These are phyloP conservation scores for Vigna unguiculata DNA, from an alignment of 306 rosid genomes.

Conservation along the genomic window DNA sequence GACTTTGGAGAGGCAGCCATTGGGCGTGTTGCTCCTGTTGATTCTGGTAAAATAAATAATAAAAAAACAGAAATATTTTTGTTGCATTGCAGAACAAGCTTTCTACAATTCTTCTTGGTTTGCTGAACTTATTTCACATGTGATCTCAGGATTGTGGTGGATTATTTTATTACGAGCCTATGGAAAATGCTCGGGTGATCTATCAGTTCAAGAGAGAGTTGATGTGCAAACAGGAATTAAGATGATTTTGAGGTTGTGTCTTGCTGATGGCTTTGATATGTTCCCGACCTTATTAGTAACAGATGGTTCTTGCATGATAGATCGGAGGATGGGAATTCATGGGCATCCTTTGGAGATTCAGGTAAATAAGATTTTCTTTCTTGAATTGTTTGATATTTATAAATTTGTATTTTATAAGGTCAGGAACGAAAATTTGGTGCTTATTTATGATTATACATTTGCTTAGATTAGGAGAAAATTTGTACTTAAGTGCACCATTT, in stretches of 20 bases:
- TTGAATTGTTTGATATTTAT: slow-evolving; percentile 10
- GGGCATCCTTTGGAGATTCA: slow-evolving; percentile 94
- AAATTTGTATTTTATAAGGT: slow-evolving; percentile 20
- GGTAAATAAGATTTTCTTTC: slow-evolving; percentile 52
- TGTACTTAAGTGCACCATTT: slow-evolving; percentile 2
- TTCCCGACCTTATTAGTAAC: slow-evolving; percentile 87
- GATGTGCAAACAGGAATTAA: slow-evolving; percentile 94
- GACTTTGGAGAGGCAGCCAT: slow-evolving; percentile 97
- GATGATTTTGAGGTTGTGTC: slow-evolving; percentile 83
- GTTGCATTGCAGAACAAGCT: slow-evolving; percentile 15
- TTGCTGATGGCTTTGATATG: slow-evolving; percentile 96
- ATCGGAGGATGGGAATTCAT: slow-evolving; percentile 93
- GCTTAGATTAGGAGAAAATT: slow-evolving; percentile 18
- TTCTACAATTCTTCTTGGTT: slow-evolving; percentile 22
- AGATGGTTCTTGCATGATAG: slow-evolving; percentile 94
- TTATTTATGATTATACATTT: slow-evolving; percentile 25
- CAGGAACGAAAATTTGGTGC: slow-evolving; percentile 16
- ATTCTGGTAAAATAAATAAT: slow-evolving; percentile 71
- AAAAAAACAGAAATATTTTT: not conserved
- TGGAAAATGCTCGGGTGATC: slow-evolving; percentile 85
- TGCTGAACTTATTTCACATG: slow-evolving; percentile 33
- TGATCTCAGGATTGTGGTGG: slow-evolving; percentile 87
- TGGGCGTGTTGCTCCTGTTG: slow-evolving; percentile 95
- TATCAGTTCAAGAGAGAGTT: slow-evolving; percentile 86
- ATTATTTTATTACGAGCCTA: slow-evolving; percentile 85